A percentile compares a stretch with the other conserved stretches of the same genome.
phyloP scores from a whole-genome alignment of 208 protist genomes.

The Herpetomonas samuelpessoai region DNA sequence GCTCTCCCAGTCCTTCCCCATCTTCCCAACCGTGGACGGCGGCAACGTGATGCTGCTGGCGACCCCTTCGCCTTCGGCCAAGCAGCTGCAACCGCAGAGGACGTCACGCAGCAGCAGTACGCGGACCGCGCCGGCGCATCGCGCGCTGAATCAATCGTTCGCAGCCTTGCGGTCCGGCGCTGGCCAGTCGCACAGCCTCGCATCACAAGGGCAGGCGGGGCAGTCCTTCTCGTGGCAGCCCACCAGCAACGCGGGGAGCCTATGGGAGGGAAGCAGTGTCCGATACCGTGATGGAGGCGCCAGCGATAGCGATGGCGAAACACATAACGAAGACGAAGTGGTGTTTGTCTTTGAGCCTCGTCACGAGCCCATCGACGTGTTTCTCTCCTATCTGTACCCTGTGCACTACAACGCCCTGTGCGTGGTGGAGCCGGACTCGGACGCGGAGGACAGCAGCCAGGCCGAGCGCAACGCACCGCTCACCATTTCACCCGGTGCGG shows the following conservation, averaged over 20 bases:
- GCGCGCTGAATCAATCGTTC: background rate
- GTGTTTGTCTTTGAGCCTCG: constrained; percentile 62
- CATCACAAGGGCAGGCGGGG: background rate
- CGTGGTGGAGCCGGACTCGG: constrained; percentile 6
- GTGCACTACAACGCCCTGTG: constrained; percentile 87
- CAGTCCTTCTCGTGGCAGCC: background rate
- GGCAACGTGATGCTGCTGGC: constrained; percentile 11
- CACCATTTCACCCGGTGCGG: too few relatives aligned
- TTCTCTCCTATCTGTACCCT: constrained; percentile 87
- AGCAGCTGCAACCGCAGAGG: constrained; percentile 14
- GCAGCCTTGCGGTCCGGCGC: background rate
- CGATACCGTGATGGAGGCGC: background rate
- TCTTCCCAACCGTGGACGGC: constrained; percentile 11
- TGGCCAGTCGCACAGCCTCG: too few relatives aligned
- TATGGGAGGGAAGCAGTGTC: background rate
- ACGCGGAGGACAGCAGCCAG: background rate
- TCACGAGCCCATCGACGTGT: constrained; percentile 73
- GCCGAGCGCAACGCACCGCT: background rate
- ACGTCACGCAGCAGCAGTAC: constrained; percentile 8
- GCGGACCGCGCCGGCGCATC: background rate
- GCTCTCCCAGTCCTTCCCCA: background rate
- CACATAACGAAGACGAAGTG: constrained; percentile 4
- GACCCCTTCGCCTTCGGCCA: background rate
- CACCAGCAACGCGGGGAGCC: background rate
- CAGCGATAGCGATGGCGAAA: background rate